phyloP scores from a whole-genome alignment of 305 asterid species.

The Fraxinus dipetala region DNA sequence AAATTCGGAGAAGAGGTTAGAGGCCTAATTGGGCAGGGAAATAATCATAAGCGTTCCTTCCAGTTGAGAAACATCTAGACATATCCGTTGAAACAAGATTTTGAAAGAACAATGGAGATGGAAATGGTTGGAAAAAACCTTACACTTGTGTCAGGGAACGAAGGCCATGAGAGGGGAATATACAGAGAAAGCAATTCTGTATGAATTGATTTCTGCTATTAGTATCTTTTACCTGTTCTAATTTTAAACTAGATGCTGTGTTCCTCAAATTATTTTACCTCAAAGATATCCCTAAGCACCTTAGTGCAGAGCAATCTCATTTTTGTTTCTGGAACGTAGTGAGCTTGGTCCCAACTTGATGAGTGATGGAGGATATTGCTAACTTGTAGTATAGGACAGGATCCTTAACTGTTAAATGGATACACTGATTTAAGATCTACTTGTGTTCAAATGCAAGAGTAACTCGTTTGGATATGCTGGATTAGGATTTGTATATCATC shows the following conservation, averaged over 20 bases:
- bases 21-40: conserved; percentile 6
- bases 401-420: not conserved
- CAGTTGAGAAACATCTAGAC: not conserved
- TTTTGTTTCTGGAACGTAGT: not conserved
- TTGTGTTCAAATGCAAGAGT: not conserved
- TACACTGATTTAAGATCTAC: not conserved
- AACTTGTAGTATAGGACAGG: not conserved
- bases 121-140: not conserved
- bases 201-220: not conserved
- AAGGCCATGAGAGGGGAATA: not conserved
- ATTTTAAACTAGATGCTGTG: not conserved
- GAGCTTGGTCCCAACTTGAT: not conserved
- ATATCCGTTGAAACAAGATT: not conserved
- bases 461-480: not conserved
- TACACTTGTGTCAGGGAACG: not conserved
- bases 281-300: not conserved
- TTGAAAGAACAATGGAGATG: not conserved
- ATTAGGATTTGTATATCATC: not conserved
- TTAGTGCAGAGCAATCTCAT: not conserved
- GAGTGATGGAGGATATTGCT: not conserved
- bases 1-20: not conserved
- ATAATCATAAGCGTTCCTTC: not conserved
- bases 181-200: not conserved
- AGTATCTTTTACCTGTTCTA: not conserved
- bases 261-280: not conserved